phyloP scores from a whole-genome alignment of 2,329 filamentous ascomycete species.

The Rhinocladiella mackenziei region DNA sequence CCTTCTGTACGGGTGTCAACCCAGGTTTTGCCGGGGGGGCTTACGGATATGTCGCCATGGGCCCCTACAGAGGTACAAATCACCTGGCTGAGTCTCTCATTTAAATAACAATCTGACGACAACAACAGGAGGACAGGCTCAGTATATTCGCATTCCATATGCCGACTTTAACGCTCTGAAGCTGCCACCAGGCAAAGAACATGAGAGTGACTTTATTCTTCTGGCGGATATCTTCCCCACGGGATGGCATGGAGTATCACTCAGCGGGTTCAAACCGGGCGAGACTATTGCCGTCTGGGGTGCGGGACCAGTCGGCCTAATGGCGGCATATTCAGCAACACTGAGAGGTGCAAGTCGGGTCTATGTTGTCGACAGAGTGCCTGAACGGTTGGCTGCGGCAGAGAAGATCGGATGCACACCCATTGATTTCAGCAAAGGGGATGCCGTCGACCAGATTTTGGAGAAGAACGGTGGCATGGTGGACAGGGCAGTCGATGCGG shows the following conservation, averaged over 20 bases:
- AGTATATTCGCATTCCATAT: slow-evolving; percentile 62
- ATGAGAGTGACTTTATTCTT: slow-evolving; percentile 58
- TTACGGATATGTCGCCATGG: slow-evolving; percentile 61
- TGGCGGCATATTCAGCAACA: slow-evolving; percentile 61
- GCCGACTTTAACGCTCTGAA: slow-evolving; percentile 64
- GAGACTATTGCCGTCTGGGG: slow-evolving; percentile 62
- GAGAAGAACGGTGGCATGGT: slow-evolving; percentile 58
- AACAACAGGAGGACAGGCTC: slow-evolving; percentile 52
- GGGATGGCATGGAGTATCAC: slow-evolving; percentile 38
- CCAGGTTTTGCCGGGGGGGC: slow-evolving; percentile 58
- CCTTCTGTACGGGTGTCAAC: slow-evolving; percentile 63
- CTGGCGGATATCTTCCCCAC: slow-evolving; percentile 44
- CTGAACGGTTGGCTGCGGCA: slow-evolving; percentile 55
- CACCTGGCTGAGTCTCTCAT: too few relatives aligned
- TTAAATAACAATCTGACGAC: not conserved
- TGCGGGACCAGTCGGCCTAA: slow-evolving; percentile 60
- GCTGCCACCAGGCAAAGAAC: slow-evolving; percentile 57
- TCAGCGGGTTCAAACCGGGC: slow-evolving; percentile 40
- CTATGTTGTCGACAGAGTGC: slow-evolving; percentile 59
- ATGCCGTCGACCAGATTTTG: slow-evolving; percentile 60
- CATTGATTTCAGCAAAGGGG: slow-evolving; percentile 58
- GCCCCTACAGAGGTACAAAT: slow-evolving; percentile 43
- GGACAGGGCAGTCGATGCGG: slow-evolving; percentile 61
- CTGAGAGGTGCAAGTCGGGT: slow-evolving; percentile 58
- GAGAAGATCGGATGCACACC: slow-evolving; percentile 59